Evolutionary conservation across 2,329 filamentous ascomycete genomes (phyloP).

Genomic region (Hymenoscyphus infarciens): DNA sequence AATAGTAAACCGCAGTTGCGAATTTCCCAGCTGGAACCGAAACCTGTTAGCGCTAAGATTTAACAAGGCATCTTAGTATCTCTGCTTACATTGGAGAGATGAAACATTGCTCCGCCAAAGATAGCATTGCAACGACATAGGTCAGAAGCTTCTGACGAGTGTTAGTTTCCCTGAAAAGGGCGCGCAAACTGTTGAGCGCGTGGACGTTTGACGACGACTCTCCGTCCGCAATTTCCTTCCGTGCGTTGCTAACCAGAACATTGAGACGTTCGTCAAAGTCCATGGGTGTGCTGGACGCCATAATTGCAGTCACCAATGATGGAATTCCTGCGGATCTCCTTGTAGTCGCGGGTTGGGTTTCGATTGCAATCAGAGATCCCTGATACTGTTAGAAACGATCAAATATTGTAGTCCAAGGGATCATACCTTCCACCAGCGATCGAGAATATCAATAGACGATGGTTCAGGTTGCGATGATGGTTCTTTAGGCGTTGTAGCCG

Average conservation of each 20-base stretch:
- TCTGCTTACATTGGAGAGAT: slow-evolving; percentile 53
- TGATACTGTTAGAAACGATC: slow-evolving; percentile 30
- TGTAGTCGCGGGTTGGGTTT: slow-evolving; percentile 75
- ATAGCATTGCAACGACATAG: slow-evolving; percentile 69
- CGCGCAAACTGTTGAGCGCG: slow-evolving; percentile 88
- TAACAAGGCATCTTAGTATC: not conserved
- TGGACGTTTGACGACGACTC: slow-evolving; percentile 85
- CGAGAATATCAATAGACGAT: slow-evolving; percentile 39
- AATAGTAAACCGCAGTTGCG: slow-evolving; percentile 90
- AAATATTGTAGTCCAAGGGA: not conserved
- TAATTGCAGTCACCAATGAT: slow-evolving; percentile 76
- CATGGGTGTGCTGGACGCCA: slow-evolving; percentile 56
- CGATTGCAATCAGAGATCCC: slow-evolving; percentile 67
- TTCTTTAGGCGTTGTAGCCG: not conserved
- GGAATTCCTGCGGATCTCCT: slow-evolving; percentile 89
- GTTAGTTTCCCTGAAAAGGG: slow-evolving; percentile 81
- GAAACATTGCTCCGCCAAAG: slow-evolving; percentile 76
- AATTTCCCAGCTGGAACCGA: slow-evolving; percentile 71
- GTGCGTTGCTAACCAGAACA: not conserved
- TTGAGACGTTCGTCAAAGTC: not conserved
- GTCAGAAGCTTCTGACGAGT: slow-evolving; percentile 69
- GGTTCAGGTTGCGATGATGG: not conserved
- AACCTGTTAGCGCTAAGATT: slow-evolving; percentile 9
- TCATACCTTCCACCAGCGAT: slow-evolving; percentile 67
- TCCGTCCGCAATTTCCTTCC: slow-evolving; percentile 43